Evolutionary conservation across 208 protist species (phyloP).

Genomic region (Angomonas deanei): DNA sequence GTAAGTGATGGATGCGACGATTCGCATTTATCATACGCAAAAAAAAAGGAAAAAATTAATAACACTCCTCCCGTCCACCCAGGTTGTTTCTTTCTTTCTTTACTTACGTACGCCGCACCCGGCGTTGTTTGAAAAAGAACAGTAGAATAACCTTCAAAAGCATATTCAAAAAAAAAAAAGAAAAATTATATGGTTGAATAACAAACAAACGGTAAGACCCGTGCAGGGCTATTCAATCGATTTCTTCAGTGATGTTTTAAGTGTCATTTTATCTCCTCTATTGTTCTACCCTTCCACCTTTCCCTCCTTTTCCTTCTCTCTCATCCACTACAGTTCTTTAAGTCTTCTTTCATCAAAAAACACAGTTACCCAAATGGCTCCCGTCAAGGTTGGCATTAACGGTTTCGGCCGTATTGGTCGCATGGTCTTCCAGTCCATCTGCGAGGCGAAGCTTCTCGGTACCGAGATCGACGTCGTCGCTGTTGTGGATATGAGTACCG

Average conservation of each 20-base stretch:
- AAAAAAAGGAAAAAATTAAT: background rate
- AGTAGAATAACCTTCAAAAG: conserved; percentile 5
- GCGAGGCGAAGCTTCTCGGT: conserved; percentile 57
- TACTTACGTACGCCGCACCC: no score
- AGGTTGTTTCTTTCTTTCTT: no score
- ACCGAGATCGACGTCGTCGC: conserved; percentile 90
- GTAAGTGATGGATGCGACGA: no score
- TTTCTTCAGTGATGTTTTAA: background rate
- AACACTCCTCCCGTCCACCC: background rate
- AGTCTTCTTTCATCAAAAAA: conserved; percentile 5
- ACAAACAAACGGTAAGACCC: background rate
- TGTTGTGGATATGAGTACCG: conserved; percentile 97
- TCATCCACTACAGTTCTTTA: background rate
- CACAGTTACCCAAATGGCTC: conserved; percentile 20
- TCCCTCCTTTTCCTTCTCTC: conserved; percentile 5
- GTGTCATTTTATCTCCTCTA: background rate
- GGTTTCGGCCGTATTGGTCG: conserved; percentile 98
- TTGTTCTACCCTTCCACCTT: background rate
- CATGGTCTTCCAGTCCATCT: conserved; percentile 92
- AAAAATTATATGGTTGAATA: conserved; percentile 7
- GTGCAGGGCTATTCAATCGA: no score
- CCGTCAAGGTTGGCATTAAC: conserved; percentile 95
- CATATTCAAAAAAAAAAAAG: conserved; percentile 18
- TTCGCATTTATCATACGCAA: no score
- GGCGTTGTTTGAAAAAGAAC: no score